Percentiles rank a stretch among this genome's conserved stretches.
Conservation (phyloP, 257 asterid genomes). For the Galeopsis tetrahit region DNA sequence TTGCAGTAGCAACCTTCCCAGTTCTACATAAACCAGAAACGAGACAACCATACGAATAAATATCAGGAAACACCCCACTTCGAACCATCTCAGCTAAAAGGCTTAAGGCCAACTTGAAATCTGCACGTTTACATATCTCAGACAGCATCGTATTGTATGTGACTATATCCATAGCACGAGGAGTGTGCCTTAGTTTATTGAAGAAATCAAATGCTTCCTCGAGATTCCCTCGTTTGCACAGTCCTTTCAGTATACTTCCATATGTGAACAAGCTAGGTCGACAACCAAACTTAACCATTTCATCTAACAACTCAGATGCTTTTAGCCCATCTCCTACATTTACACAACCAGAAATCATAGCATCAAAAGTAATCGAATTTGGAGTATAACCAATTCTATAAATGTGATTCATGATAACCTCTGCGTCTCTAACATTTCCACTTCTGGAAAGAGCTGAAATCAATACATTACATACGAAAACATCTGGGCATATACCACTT, state of each 20-base stretch:
- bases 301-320: conserved; percentile 61
- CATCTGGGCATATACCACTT: conserved; percentile 50
- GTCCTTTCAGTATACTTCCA: conserved; percentile 72
- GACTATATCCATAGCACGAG: conserved; percentile 50
- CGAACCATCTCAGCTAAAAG: conserved; percentile 70
- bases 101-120: conserved; percentile 47
- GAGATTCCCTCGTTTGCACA: conserved; percentile 67
- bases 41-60: conserved; percentile 59
- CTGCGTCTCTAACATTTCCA: conserved; percentile 70
- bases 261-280: conserved; percentile 68
- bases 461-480: conserved; percentile 60
- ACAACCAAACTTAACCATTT: conserved; percentile 68
- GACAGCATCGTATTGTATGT: conserved; percentile 67
- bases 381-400: conserved; percentile 54
- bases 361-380: conserved; percentile 61
- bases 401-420: conserved; percentile 64
- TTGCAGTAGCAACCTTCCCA: conserved; percentile 65
- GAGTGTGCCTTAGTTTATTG: conserved; percentile 48
- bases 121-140: conserved; percentile 58
- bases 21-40: conserved; percentile 67
- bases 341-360: conserved; percentile 63
- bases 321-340: conserved; percentile 61
- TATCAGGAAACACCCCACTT: conserved; percentile 62
- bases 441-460: conserved; percentile 68
- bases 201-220: conserved; percentile 63